Percentiles rank a stretch among this genome's conserved stretches.
phyloP scores from a whole-genome alignment of 192 early-diverging fungal genomes.

The Gigaspora rosea region DNA sequence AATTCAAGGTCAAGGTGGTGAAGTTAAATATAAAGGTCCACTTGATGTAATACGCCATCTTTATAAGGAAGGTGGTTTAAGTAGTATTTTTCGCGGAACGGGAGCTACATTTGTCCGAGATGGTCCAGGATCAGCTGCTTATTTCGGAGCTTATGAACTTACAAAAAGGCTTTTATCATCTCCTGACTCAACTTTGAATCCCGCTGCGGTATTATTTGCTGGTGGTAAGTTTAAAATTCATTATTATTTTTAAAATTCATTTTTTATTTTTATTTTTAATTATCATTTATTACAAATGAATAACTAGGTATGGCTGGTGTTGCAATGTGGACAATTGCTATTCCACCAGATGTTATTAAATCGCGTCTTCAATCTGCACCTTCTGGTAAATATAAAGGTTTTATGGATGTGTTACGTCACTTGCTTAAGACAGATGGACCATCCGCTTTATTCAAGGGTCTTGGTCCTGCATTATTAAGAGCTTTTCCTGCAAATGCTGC shows the following conservation, averaged over 20 bases:
- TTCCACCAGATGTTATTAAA: conserved; percentile 90
- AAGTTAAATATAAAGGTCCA: conserved; percentile 86
- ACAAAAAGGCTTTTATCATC: conserved; percentile 73
- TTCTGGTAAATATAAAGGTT: conserved; percentile 82
- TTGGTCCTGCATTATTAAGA: conserved; percentile 84
- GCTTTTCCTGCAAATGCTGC: conserved; percentile 87
- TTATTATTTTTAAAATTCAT: background rate
- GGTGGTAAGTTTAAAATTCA: conserved; percentile 63
- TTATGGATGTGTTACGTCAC: conserved; percentile 59
- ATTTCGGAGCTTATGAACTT: conserved; percentile 94
- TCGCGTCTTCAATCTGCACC: conserved; percentile 88
- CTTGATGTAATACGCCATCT: conserved; percentile 83
- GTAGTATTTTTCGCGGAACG: conserved; percentile 89
- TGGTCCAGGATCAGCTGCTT: conserved; percentile 90
- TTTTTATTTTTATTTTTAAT: background rate
- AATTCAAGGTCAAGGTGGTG: conserved; percentile 65
- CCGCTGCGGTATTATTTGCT: conserved; percentile 85
- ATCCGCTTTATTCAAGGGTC: conserved; percentile 80
- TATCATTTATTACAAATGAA: background rate
- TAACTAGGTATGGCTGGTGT: conserved; percentile 86
- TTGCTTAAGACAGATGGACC: conserved; percentile 73
- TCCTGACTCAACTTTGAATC: conserved; percentile 68
- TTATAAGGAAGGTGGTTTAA: conserved; percentile 84
- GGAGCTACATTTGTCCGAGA: conserved; percentile 93
- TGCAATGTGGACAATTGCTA: conserved; percentile 96